Evolutionary conservation across 139 green algal genomes (phyloP), one percentile per base, ranked within the genome.

Genomic region (Chlorella sp.): DNA sequence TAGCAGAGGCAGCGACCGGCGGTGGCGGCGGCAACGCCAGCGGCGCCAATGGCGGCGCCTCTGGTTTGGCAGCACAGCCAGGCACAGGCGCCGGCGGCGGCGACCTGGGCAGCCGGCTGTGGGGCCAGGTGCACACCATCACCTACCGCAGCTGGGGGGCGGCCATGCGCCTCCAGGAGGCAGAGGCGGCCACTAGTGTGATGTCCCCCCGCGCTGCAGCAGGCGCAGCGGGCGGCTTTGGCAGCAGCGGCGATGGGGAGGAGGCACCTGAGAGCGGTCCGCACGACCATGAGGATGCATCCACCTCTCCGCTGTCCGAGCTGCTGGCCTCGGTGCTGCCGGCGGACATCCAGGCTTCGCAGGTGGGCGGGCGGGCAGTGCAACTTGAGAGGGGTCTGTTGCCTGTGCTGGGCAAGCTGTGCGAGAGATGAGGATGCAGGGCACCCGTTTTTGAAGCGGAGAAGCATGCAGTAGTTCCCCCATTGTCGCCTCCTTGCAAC

Each of bases 111-210:
- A 68, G 75, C 25, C 88, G 87, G 30, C 78, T 98, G 51, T 98
- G 96, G 96, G 94, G 96, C 17, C 88, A 96, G 36, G 88, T 97
- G 23, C 93, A 98, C 89, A 98, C 94, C n/a, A 85, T 98, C 78
- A 87, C 88, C 32, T 98, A 98, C 91, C 47, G 86, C 44, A 78
- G 84, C 56, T 92, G 57, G 47, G 79, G 44, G 13, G 79, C 69
- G 7, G 79, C 80, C 38, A 74, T 71, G 70, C 70, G 67, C 60
- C 57, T 86, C 26, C 56, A 74, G 71, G 57, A 81, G 39, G 74
- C 47, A 28, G 81, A 81, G 74, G 83, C 83, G 34, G 71, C 82
- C 9, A 41, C 62, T 25, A 74, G 72, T 16, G 51, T 74, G 81
- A 72, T 51, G 38, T 47, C 56, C 26, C 79, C 79, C 20, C 65